Evolutionary conservation across 2,329 filamentous ascomycete species (phyloP), one percentile per base, ranked within the genome.

Genomic region (Neopestalotiopsis sp.): DNA sequence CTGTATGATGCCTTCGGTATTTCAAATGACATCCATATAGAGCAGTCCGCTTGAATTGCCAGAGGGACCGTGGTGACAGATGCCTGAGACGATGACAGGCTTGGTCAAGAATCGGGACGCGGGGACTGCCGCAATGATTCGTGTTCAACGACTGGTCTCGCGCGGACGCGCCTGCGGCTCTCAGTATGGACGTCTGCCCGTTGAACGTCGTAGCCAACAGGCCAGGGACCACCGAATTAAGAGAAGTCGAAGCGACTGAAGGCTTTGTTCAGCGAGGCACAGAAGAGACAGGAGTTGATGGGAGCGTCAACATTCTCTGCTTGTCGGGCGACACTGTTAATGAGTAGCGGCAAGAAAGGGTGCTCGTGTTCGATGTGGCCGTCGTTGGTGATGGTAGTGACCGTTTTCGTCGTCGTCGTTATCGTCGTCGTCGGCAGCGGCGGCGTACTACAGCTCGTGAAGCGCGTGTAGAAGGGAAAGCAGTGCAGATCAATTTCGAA

Each of bases 401-500:
- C 56, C 17, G 56, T 28, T 3, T 59, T 59, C 3, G 56, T 59
- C 56, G 56, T 59, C 56, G 56, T 59, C 56, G 56, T 59, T 10
- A 20, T 59, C 56, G 14, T 28, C 10, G 56, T 32, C 30, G 20
- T 59, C 20, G 56, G 12, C 13, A 20, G 14, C 20, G 56, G 13
- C 30, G 30, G 14, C 13, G 20, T 49, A 20, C 17, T 30, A 38
- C 13, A 20, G 63, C 49, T 49, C 30, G 24, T 34, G 65, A 40
- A 67, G 49, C 24, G 24, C 24, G 24, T 28, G 24, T 28, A 28
- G 24, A 28, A 28, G 24, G 20, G 65, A 61, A 53, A 61, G 63
- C 45, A 59, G 45, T 42, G 65, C 65, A 38, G 49, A 53, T 42
- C 65, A 67, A 67, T 61, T 61, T 67, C 56, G 65, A 67, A 61